Conservation (phyloP, 495 filamentous ascomycete species). For the Annulohypoxylon maeteangense region DNA sequence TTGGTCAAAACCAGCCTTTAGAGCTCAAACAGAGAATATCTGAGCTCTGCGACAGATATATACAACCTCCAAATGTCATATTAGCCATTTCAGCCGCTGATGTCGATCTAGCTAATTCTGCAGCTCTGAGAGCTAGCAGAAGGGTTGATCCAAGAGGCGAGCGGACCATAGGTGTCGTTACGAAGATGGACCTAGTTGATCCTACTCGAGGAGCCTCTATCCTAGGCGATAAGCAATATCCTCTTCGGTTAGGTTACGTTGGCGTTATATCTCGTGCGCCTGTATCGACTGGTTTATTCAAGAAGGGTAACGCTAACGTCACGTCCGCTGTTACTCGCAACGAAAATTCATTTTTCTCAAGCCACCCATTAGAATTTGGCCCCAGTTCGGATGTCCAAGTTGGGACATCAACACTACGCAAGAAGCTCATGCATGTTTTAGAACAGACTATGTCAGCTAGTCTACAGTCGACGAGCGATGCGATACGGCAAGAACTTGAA, state of each 20-base stretch:
- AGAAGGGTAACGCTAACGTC: slow-evolving; percentile 83
- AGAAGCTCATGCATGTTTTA: slow-evolving; percentile 96
- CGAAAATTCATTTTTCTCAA: slow-evolving; percentile 86
- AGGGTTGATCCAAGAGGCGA: slow-evolving; percentile 95
- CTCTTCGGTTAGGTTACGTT: slow-evolving; percentile 94
- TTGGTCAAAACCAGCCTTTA: slow-evolving; percentile 86
- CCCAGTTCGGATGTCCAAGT: slow-evolving; percentile 74
- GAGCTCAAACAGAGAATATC: slow-evolving; percentile 96
- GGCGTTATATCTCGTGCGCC: slow-evolving; percentile 89
- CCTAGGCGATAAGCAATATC: slow-evolving; percentile 89
- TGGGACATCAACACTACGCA: slow-evolving; percentile 85
- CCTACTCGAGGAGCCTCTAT: slow-evolving; percentile 79
- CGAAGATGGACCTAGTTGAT: slow-evolving; percentile 98
- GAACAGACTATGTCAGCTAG: slow-evolving; percentile 97
- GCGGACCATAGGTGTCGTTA: slow-evolving; percentile 96
- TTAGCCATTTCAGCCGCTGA: slow-evolving; percentile 97
- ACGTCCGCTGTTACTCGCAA: slow-evolving; percentile 84
- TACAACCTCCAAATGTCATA: slow-evolving; percentile 94
- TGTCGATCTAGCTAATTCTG: slow-evolving; percentile 96
- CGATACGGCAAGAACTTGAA: slow-evolving; percentile 93
- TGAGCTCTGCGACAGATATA: slow-evolving; percentile 98
- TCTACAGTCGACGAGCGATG: slow-evolving; percentile 85
- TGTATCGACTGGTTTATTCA: slow-evolving; percentile 78
- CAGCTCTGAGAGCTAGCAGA: slow-evolving; percentile 88
- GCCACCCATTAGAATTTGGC: slow-evolving; percentile 84